These are phyloP conservation scores for Malassezia pachydermatis DNA, from an alignment of 1,284 basidiomycete species.

Conservation along the genomic window DNA sequence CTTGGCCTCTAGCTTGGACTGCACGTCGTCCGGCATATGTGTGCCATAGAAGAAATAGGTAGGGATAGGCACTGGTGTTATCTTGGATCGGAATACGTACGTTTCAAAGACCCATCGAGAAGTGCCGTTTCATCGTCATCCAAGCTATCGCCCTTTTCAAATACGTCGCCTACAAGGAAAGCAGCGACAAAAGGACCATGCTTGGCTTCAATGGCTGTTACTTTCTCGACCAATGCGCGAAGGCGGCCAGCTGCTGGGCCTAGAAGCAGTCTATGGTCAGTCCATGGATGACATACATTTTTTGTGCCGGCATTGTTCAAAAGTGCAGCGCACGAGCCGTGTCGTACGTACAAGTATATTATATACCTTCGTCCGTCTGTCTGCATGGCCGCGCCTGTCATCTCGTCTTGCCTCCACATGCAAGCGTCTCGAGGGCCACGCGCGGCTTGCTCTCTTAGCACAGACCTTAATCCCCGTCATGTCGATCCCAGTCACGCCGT, in stretches of 20 bases:
- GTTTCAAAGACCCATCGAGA: constrained; percentile 56
- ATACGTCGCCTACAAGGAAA: constrained; percentile 81
- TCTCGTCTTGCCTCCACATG: no score
- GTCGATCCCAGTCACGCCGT: constrained; percentile 11
- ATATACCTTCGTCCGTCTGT: constrained; percentile 10
- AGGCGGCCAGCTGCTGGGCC: constrained; percentile 74
- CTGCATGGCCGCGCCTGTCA: no score
- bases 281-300: constrained; percentile 7
- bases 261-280: constrained; percentile 61
- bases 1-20: background rate
- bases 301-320: constrained; percentile 12
- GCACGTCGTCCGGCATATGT: background rate
- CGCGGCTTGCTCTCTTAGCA: no score
- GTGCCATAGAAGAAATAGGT: constrained; percentile 84
- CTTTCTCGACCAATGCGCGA: constrained; percentile 64
- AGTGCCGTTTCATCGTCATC: constrained; percentile 56
- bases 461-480: background rate
- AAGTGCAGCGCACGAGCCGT: background rate
- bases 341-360: background rate
- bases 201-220: constrained; percentile 75
- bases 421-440: no score
- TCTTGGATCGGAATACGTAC: constrained; percentile 10
- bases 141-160: constrained; percentile 50
- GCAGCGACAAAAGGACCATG: constrained; percentile 87
- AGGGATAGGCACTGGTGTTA: constrained; percentile 63